Percentiles rank a stretch among this genome's conserved stretches.
phyloP scores from a whole-genome alignment of 768 basidiomycete genomes.

The Lentinula sp. region DNA sequence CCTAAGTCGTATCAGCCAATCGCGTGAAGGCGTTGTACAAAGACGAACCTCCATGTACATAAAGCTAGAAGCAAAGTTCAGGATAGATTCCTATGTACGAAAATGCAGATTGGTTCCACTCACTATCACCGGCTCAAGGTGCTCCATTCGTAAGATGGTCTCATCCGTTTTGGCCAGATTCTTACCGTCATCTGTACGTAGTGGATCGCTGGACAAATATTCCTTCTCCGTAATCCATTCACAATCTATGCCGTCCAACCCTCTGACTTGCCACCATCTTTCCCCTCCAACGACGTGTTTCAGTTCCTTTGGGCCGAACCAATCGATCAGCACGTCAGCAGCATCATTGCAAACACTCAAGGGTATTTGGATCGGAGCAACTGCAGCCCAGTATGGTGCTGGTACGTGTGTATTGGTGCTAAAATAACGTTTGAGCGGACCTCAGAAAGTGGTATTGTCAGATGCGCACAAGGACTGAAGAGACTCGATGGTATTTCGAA shows the following conservation, averaged over 20 bases:
- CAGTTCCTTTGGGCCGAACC: slow-evolving; percentile 68
- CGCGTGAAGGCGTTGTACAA: neutral
- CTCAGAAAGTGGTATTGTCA: neutral
- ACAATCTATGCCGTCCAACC: slow-evolving; percentile 60
- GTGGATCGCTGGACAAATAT: slow-evolving; percentile 23
- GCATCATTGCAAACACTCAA: slow-evolving; percentile 50
- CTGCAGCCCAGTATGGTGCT: slow-evolving; percentile 59
- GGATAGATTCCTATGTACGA: neutral
- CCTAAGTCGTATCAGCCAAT: slow-evolving; percentile 25
- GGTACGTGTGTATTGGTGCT: slow-evolving; percentile 69
- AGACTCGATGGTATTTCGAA: slow-evolving; percentile 65
- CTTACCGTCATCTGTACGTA: slow-evolving; percentile 17
- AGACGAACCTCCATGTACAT: slow-evolving; percentile 50
- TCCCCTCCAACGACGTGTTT: slow-evolving; percentile 66
- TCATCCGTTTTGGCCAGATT: slow-evolving; percentile 30
- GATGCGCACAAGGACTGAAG: slow-evolving; percentile 53
- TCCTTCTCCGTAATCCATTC: slow-evolving; percentile 56
- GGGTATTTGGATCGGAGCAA: slow-evolving; percentile 53
- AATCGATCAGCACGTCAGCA: slow-evolving; percentile 62
- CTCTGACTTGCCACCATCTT: slow-evolving; percentile 78
- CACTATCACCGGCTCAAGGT: slow-evolving; percentile 53
- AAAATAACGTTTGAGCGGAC: neutral
- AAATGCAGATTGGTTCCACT: neutral
- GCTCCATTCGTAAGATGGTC: slow-evolving; percentile 43
- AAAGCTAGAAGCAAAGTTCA: slow-evolving; percentile 33